phyloP scores from a whole-genome alignment of 1,139 yeast species.

The Saccharomyces hybrid region DNA sequence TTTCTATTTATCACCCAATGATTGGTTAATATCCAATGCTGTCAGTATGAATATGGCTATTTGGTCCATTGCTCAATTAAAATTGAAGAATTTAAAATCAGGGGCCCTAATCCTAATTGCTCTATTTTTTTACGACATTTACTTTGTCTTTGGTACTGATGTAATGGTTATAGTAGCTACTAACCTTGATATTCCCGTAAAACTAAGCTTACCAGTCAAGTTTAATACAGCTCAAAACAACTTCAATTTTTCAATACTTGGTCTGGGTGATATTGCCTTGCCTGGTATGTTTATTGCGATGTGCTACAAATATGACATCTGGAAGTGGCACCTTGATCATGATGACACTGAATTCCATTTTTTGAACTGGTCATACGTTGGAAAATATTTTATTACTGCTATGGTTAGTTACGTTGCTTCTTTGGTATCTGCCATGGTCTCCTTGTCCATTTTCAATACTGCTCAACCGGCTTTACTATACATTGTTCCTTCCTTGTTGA shows the following conservation, averaged over 20 bases:
- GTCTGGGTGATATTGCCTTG: constrained; percentile 41
- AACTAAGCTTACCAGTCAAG: constrained; percentile 17
- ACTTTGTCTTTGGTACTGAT: constrained; percentile 57
- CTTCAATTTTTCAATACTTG: constrained; percentile 34
- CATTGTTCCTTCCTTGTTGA: constrained; percentile 47
- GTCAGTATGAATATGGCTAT: constrained; percentile 19
- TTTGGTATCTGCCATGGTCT: constrained; percentile 38
- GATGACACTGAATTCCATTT: constrained; percentile 22
- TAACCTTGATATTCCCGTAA: constrained; percentile 44
- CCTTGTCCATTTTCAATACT: constrained; percentile 34
- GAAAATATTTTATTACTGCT: constrained; percentile 16
- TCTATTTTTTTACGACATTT: constrained; percentile 55
- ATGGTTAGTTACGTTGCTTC: constrained; percentile 38
- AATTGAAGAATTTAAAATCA: constrained; percentile 39
- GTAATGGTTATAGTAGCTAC: constrained; percentile 61
- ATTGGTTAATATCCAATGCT: constrained; percentile 19
- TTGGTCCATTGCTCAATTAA: constrained; percentile 16
- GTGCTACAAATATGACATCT: constrained; percentile 25
- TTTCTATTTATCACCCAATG: constrained; percentile 9
- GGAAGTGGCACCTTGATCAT: constrained; percentile 21
- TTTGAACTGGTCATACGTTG: constrained; percentile 16
- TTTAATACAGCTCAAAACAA: constrained; percentile 7
- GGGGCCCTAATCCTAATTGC: constrained; percentile 42
- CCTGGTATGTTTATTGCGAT: constrained; percentile 23
- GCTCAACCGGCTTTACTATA: constrained; percentile 68